Percentiles rank a stretch among this genome's conserved stretches.
Evolutionary conservation across 768 basidiomycete genomes (phyloP).

Genomic region (Tricholoma hemisulphureum): DNA sequence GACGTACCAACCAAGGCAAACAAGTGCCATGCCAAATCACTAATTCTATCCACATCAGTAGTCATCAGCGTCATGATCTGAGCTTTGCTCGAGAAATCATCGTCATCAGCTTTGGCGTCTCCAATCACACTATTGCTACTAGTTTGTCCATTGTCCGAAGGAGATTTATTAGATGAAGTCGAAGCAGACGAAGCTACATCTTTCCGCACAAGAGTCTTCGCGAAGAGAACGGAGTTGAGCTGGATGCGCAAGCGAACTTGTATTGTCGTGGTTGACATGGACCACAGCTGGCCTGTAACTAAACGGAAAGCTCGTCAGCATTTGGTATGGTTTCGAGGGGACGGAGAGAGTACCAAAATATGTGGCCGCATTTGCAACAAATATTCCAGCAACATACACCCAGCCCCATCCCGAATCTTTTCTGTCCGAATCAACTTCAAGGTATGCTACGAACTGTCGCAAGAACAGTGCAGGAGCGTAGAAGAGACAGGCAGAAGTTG

Average conservation of each 20-base stretch:
- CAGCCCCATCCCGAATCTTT: slow-evolving; percentile 68
- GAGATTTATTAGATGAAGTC: background rate
- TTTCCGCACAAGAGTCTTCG: slow-evolving; percentile 84
- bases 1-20: slow-evolving; percentile 66
- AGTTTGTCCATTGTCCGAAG: background rate
- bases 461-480: slow-evolving; percentile 66
- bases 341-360: slow-evolving; percentile 27
- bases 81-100: slow-evolving; percentile 64
- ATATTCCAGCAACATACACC: slow-evolving; percentile 49
- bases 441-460: slow-evolving; percentile 55
- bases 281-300: slow-evolving; percentile 74
- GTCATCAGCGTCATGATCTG: slow-evolving; percentile 97
- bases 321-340: background rate
- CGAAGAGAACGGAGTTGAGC: slow-evolving; percentile 80
- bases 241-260: slow-evolving; percentile 73
- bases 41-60: slow-evolving; percentile 87
- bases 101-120: slow-evolving; percentile 44
- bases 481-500: slow-evolving; percentile 58
- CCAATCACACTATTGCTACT: background rate
- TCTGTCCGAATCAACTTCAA: slow-evolving; percentile 61
- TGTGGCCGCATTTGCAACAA: slow-evolving; percentile 31
- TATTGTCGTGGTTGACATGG: slow-evolving; percentile 62
- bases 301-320: background rate
- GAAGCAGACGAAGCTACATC: slow-evolving; percentile 70
- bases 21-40: slow-evolving; percentile 79